Evolutionary conservation across 208 protist genomes (phyloP), one percentile per base, ranked within the genome.

Genomic region (Wallacemonas collosoma): DNA sequence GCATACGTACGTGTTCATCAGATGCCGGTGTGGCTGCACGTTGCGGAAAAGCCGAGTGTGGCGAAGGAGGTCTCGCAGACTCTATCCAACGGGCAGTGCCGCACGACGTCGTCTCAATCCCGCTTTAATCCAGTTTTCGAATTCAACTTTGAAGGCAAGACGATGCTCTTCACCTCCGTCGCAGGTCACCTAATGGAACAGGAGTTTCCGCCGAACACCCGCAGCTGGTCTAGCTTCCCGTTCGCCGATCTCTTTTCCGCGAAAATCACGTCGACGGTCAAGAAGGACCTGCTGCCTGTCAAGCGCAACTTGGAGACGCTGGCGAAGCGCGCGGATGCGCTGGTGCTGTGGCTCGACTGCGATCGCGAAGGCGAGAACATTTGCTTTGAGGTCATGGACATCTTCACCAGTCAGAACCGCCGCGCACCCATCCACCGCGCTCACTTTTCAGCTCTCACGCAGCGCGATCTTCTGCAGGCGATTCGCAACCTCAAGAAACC

Each of bases 341-440:
- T 99, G n/a, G 87, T 98, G 15, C 82, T 98, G 55, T 98, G 95
- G 90, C 88, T 99, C 9, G 98, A 99, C 74, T 99, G 97, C 72
- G 98, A 99, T 73, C 81, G 97, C 5, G 98, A 99, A 70, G 98
- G 98, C 3, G 97, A 99, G 79, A 99, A 99, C 81, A 99, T 99
- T 72, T 98, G 95, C 75, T 99, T 99, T 75, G 98, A 99, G 85
- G 96, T 99, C 38, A 76, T 99, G 7, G 68, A 91, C 43, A 82
- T 95, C 38, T 89, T 86, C 26, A 73, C 77, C 53, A 56, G 48
- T 1, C 80, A 80, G 64, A 91, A 90, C 56, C 71, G 70, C 3
- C 74, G 75, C 6, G 74, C 94, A 68, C 48, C 77, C 36, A 76
- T 89, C 36, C 88, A 94, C 58, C 83, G 97, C 1, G 96, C 95